Evolutionary conservation across 257 asterid genomes (phyloP).

Genomic region (Solanum clarkiae): DNA sequence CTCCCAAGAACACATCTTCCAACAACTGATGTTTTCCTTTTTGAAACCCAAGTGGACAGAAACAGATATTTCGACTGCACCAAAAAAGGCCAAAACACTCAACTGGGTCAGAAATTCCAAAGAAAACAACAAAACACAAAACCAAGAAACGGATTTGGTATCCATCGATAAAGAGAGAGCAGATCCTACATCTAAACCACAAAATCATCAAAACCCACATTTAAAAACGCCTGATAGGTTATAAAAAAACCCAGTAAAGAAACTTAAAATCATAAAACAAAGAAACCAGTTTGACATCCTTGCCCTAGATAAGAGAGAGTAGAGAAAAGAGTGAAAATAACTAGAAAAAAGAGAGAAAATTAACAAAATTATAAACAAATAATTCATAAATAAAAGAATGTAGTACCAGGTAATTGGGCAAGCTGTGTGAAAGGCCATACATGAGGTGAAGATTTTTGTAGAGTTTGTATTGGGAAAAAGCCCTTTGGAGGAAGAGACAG

Average conservation of each 20-base stretch:
- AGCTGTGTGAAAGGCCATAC: conserved; percentile 96
- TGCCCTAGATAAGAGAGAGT: background rate
- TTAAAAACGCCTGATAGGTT: background rate
- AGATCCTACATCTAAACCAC: background rate
- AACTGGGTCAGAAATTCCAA: background rate
- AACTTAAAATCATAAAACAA: conserved; percentile 1
- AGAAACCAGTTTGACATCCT: conserved; percentile 1
- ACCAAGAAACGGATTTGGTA: background rate
- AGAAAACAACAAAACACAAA: background rate
- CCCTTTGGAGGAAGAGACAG: background rate
- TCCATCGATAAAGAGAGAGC: background rate
- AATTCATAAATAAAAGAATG: background rate
- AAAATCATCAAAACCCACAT: background rate
- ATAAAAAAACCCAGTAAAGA: background rate
- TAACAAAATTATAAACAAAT: background rate
- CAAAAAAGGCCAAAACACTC: conserved; percentile 17
- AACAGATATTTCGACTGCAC: conserved; percentile 83
- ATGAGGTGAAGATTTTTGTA: conserved; percentile 9
- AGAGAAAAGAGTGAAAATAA: background rate
- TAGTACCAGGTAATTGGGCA: conserved; percentile 98
- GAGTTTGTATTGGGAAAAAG: conserved; percentile 7
- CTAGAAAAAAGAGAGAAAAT: background rate
- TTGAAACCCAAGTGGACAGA: conserved; percentile 18
- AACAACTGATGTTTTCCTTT: too few species aligned
- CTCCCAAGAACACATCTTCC: conserved; percentile 40